Evolutionary conservation across 805 yeast species (phyloP).

Genomic region (Candida sakaeoensis): DNA sequence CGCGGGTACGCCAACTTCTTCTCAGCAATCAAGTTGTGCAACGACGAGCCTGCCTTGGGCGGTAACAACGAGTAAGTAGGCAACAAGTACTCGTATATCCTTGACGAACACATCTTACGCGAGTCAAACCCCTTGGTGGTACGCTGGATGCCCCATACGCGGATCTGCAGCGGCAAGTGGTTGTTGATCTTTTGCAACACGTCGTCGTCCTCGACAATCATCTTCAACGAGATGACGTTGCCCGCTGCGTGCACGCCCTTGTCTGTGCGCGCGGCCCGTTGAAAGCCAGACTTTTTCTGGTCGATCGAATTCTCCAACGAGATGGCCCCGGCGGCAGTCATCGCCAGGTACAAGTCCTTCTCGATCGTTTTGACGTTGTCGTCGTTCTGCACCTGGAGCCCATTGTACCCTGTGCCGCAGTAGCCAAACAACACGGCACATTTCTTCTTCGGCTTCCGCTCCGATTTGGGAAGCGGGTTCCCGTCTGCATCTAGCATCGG

Average conservation of each 20-base stretch:
- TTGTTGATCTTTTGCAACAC: slow-evolving; percentile 70
- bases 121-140: slow-evolving; percentile 91
- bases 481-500: slow-evolving; percentile 61
- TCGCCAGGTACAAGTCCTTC: slow-evolving; percentile 80
- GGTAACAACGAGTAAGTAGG: slow-evolving; percentile 90
- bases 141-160: slow-evolving; percentile 91
- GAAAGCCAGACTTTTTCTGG: slow-evolving; percentile 80
- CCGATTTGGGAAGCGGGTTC: slow-evolving; percentile 51
- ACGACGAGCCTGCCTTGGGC: slow-evolving; percentile 73
- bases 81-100: slow-evolving; percentile 88
- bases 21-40: slow-evolving; percentile 56
- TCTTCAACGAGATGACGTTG: slow-evolving; percentile 77
- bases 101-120: slow-evolving; percentile 91
- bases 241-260: slow-evolving; percentile 99
- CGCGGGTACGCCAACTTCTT: slow-evolving; percentile 57
- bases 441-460: slow-evolving; percentile 79
- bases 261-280: slow-evolving; percentile 86
- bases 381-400: slow-evolving; percentile 79
- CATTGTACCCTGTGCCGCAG: slow-evolving; percentile 95
- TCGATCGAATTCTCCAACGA: slow-evolving; percentile 84
- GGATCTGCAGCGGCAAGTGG: slow-evolving; percentile 75
- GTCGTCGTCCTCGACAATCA: slow-evolving; percentile 79
- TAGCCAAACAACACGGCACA: slow-evolving; percentile 90
- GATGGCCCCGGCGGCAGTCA: slow-evolving; percentile 83
- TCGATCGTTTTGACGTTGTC: slow-evolving; percentile 89